Base-by-base conservation (phyloP, 257 asterid genomes). In the Plantago ovata region DNA sequence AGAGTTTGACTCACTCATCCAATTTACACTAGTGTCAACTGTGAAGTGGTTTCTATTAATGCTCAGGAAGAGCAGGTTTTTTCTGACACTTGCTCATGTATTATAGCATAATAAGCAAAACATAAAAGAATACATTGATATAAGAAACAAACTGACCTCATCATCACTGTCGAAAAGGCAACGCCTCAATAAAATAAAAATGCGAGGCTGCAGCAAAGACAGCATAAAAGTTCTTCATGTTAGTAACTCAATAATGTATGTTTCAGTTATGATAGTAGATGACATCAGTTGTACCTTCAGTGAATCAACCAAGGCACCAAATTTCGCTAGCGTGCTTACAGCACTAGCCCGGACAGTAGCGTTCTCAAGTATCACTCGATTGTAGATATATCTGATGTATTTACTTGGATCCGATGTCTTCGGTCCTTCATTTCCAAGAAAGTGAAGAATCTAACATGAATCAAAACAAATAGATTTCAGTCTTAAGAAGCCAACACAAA, bases 321-420 rank as follows among this genome's bases (percentile, higher is more conserved):
- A 86, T 61, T 90, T 90, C 45, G 97, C 94, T 76, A 90, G 75
- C 53, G 97, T 90, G 71, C 97, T 90, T 62, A 90, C 97, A 14
- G 97, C 97, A 40, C 95, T 81, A 59, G 97, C 97, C 28, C 95
- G 87, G 20, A 90, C 95, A 49, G 97, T 90, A 74, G 97, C 94
- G 72, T 90, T 90, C 69, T 90, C 97, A 59, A 90, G 85, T 56
- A 90, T 86, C 68, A 90, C 89, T 38, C 97, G 77, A 53, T 90
- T 90, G 79, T 90, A 90, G 21, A 90, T 90, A 73, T 90, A 86
- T 33, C 96, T 81, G 36, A 90, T 86, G 71, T 86, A 90, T 70
- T 90, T 90, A 77, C 95, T 84, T 1, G 97, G 97, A 64, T 90
- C 97, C 16, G 93, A 68, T 41, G 97, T 90, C 81, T 90, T 86